Evolutionary conservation across 805 yeast genomes (phyloP), one percentile per base, ranked within the genome.

Genomic region (Henningerozyma blattae): DNA sequence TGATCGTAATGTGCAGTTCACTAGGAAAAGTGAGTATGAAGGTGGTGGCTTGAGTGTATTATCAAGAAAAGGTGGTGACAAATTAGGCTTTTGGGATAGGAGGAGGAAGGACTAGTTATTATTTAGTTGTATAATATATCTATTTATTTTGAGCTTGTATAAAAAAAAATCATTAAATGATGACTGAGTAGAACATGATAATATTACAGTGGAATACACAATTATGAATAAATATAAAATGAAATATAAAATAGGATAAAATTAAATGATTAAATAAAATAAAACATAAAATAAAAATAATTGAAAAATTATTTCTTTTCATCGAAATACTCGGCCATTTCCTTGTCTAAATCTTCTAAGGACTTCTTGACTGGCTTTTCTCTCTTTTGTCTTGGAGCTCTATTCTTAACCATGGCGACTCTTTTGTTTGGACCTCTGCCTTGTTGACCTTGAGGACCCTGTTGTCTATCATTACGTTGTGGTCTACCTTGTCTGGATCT

Each of bases 251-350:
- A 29, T 6, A 15, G 9, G 25, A 17, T 5, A 22, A 32, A 28
- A 20, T 15, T 12, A 26, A 25, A n/a, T 14, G 13, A 18, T 24
- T 18, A 34, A 16, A 9, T 18, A 32, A 20, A 31, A 14, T 16
- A 19, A 15, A 13, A 15, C 14, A 30, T 12, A 10, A 30, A 15
- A 14, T 12, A 10, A 28, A 24, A 24, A 24, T 10, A 8, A 22
- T 20, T 6, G n/a, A 15, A 8, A 15, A 20, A 14, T 28, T 43
- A 45, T 36, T 50, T 45, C 40, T 50, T 52, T 34, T 61, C 61
- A 42, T 75, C 76, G 49, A 89, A 87, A 65, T 89, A 89, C 56
- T 87, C 97, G 42, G 86, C 81, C 98, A 91, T 89, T 66, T 89
- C 97, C 57, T 87, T 94, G 63, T 91, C 98, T 55, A 89, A 75